A percentile compares a stretch with the other conserved stretches of the same genome.
Conservation (phyloP, 495 filamentous ascomycete species). For the Thozetella sp. region DNA sequence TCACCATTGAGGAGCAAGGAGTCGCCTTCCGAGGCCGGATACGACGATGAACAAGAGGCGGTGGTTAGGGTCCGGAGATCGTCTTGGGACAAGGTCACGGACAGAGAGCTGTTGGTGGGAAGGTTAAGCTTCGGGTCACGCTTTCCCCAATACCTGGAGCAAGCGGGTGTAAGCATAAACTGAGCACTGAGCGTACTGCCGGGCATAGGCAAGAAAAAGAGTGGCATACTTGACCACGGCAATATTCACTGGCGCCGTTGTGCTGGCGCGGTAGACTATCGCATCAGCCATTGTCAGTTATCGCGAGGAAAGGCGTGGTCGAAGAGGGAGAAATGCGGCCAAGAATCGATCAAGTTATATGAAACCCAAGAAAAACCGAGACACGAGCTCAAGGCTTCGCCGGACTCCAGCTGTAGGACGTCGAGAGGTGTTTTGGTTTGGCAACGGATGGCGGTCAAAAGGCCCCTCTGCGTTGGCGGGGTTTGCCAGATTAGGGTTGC, state of each 20-base stretch:
- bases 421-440: no score
- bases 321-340: not conserved
- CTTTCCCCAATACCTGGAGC: conserved; percentile 92
- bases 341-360: no score
- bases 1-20: conserved; percentile 83
- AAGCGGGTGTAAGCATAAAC: conserved; percentile 4
- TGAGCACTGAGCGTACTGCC: not conserved
- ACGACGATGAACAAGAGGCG: conserved; percentile 82
- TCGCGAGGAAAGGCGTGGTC: not conserved
- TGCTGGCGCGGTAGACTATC: conserved; percentile 83
- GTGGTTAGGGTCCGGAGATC: conserved; percentile 96
- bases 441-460: no score
- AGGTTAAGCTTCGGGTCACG: conserved; percentile 90
- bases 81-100: conserved; percentile 90
- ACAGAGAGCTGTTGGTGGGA: conserved; percentile 96
- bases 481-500: no score
- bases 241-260: conserved; percentile 97
- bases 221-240: conserved; percentile 88
- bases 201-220: not conserved
- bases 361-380: no score
- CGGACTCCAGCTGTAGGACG: no score
- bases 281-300: conserved; percentile 45
- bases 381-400: no score
- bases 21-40: conserved; percentile 62
- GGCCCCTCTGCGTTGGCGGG: no score